Base-by-base conservation (phyloP, 164 flowering plant genomes). In the Malania oleifera region DNA sequence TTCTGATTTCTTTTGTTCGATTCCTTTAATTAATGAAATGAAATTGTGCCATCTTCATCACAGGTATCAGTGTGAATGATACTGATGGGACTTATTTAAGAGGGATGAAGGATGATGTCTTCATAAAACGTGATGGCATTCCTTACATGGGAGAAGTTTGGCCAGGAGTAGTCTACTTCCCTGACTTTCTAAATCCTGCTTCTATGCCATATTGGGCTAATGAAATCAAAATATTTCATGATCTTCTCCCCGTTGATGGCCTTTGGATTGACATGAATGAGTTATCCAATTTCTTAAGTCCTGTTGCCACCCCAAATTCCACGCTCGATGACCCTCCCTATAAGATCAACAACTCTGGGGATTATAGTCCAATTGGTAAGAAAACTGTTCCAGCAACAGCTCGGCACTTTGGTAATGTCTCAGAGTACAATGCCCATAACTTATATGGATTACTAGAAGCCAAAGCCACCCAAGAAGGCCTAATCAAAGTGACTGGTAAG, bases 231-330 rank as follows among this genome's bases (percentile, higher is more conserved):
- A 38, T 60, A 5, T 91, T 91, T 48, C 77, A 43, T 0, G 68
- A 80, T 53, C 39, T 76, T 50, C 54, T 86, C 44, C 82, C 82
- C 5, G 24, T 84, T 35, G 95, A 91, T 61, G 98, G 98, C 19
- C 77, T 90, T 12, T 91, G 96, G 98, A 64, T 88, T 60, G 98
- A 91, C 73, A 91, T 91, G 98, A 91, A 91, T 62, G 98, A 91
- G 67, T 1, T 77, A 39, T 77, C 95, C 28, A 90, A 85, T 62
- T 90, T 87, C 69, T 72, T 75, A 5, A 39, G 78, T 2, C 67
- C 91, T 10, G 60, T 67, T 3, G 61, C 82, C 1, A 54, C 50
- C 9, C 77, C 75, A 19, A 37, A 17, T 7, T 87, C 92, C 24
- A 67, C 77, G 17, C 66, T 79, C 9, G 96, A 91, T 51, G 50